These are phyloP conservation scores for Pyricularia sp. DNA, from an alignment of 2,329 filamentous ascomycete genomes.

Conservation along the genomic window DNA sequence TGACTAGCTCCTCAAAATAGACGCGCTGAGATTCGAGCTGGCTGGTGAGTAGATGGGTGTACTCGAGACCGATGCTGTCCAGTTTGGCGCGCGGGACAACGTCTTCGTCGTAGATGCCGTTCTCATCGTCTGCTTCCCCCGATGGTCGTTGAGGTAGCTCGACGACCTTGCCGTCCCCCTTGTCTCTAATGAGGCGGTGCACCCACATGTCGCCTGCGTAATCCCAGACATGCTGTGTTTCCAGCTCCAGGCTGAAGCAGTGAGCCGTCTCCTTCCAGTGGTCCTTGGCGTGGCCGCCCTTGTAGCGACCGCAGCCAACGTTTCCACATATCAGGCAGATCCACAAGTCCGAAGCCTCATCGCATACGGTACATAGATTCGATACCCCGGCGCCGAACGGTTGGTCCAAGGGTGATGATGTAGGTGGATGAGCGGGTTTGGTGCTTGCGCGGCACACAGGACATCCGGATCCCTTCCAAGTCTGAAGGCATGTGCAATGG, in stretches of 20 bases:
- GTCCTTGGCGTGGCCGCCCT: conserved; percentile 84
- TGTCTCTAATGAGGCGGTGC: conserved; percentile 87
- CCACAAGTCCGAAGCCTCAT: conserved; percentile 77
- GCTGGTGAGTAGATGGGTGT: conserved; percentile 84
- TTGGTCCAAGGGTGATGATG: conserved; percentile 14
- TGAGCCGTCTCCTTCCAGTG: conserved; percentile 88
- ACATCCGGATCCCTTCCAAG: conserved; percentile 90
- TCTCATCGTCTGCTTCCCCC: background rate
- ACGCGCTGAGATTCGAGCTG: conserved; percentile 87
- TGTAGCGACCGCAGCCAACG: conserved; percentile 89
- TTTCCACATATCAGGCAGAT: conserved; percentile 91
- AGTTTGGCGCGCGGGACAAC: conserved; percentile 61
- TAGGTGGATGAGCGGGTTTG: conserved; percentile 10
- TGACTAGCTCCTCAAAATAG: conserved; percentile 90
- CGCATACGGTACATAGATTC: conserved; percentile 74
- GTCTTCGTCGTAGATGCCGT: conserved; percentile 33
- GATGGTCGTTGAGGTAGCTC: conserved; percentile 57
- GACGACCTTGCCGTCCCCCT: conserved; percentile 84
- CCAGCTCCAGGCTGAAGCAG: conserved; percentile 85
- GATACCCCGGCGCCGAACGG: conserved; percentile 51
- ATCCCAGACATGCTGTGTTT: conserved; percentile 95
- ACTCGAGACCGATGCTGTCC: conserved; percentile 80
- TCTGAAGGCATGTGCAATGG: conserved; percentile 91
- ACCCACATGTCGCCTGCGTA: conserved; percentile 95
- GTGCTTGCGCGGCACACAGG: conserved; percentile 75